Evolutionary conservation across 352 stramenopile genomes (phyloP).

Genomic region (Globisporangium carolinianum): DNA sequence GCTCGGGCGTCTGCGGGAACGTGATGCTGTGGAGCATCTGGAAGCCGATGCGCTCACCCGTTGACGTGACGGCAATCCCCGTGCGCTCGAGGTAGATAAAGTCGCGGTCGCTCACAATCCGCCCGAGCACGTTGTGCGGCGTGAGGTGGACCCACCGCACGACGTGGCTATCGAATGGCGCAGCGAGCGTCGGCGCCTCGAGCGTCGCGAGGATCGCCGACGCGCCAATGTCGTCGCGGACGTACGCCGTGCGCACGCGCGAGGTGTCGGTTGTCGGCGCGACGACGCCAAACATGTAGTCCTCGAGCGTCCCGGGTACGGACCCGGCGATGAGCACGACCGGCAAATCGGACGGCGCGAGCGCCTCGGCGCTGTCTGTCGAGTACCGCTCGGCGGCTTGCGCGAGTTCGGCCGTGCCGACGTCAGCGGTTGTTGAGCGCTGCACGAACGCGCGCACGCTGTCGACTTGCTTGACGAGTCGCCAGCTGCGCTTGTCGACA

Average conservation of each 20-base stretch:
- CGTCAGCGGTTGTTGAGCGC: too few species aligned
- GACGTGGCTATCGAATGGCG: slow-evolving; percentile 9
- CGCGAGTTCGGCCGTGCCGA: too few species aligned
- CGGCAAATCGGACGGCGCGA: slow-evolving; percentile 1
- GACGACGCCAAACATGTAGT: slow-evolving; percentile 12
- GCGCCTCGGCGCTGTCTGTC: too few species aligned
- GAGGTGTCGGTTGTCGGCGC: neutral
- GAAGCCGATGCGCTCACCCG: slow-evolving; percentile 7
- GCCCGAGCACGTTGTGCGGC: neutral
- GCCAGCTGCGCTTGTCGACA: too few species aligned
- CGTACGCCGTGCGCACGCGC: slow-evolving; percentile 8
- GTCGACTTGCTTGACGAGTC: too few species aligned
- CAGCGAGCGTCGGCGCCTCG: slow-evolving; percentile 2
- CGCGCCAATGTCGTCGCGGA: neutral
- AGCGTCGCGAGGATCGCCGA: slow-evolving; percentile 2
- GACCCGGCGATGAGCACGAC: slow-evolving; percentile 5
- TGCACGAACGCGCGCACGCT: too few species aligned
- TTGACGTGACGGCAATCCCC: slow-evolving; percentile 1
- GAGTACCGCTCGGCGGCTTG: too few species aligned
- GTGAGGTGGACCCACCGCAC: slow-evolving; percentile 13
- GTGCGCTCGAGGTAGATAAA: slow-evolving; percentile 15
- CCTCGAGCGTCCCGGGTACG: slow-evolving; percentile 7
- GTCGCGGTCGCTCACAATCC: slow-evolving; percentile 7
- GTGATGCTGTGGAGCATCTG: slow-evolving; percentile 13
- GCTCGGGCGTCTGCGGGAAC: slow-evolving; percentile 8